Base-by-base conservation (phyloP, 352 stramenopile species). In the Plasmopara muralis region DNA sequence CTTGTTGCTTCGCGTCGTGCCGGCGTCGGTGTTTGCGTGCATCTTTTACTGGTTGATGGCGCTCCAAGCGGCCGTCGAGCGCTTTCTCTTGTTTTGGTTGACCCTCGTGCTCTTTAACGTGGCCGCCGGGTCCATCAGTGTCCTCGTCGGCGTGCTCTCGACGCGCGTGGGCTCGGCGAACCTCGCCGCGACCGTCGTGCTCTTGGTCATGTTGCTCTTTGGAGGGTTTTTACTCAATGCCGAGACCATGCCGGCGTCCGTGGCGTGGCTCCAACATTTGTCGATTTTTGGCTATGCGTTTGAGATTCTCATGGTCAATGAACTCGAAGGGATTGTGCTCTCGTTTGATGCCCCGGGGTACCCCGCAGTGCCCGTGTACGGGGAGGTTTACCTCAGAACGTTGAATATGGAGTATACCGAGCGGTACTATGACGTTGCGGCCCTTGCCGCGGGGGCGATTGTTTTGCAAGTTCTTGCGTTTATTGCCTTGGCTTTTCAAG, bases 11-110 rank as follows among this genome's bases (percentile, higher is more conserved):
- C 75, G 83, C 14, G 58, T 94, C 30, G 44, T 94, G 16, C 83
- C 83, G 1, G 76, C 80, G 14, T 73, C 79, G 15, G 51, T 89
- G 37, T 94, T 92, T 64, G 68, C 76, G n/a, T 80, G 72, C 20
- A 88, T 94, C 50, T 91, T 92, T 45, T 94, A 94, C 66, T 87
- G 78, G 70, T 72, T 94, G 56, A 94, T 94, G 79, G 81, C 79
- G 0, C 66, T 94, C 5, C 77, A 91, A 60, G 51, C 75, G 5
- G 70, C 66, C 20, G 51, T 75, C 7, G 52, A 55, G 25, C 76
- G 74, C 52, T 94, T 92, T 46, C 16, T 76, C 12, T 57, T 86
- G 39, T 94, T 92, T 59, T 65, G 74, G 16, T 49, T 68, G 8
- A 91, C 79, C 41, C 56, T 94, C 28, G 71, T 92, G 39, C 66